Evolutionary conservation across 2,329 filamentous ascomycete genomes (phyloP), one percentile per base, ranked within the genome.

Genomic region (Paecilomyces dactylethromorphus): DNA sequence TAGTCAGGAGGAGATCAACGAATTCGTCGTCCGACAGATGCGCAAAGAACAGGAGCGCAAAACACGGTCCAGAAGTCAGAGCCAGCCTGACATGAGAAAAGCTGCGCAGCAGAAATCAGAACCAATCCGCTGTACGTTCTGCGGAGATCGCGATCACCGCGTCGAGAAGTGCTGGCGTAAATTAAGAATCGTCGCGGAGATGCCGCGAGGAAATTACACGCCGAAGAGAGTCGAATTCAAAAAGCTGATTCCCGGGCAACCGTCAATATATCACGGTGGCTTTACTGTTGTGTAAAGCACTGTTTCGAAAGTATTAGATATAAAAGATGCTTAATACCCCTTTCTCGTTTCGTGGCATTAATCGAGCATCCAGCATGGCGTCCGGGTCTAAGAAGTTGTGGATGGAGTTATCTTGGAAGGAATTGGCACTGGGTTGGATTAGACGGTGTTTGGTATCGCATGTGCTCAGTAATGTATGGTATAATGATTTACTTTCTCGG

Each of bases 1-100:
- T 3, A 70, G 68, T 33, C 68, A 69, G 58, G 67, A 68, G 56
- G 64, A 69, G 56, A 69, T 69, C 58, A 70, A 68, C 49, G 64
- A 69, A 53, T 69, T 67, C 51, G 68, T 69, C 26, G 60, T 67
- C 6, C 63, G 62, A 10, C 66, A 70, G 54, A 69, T 68, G 68
- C 65, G 62, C 21, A 62, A 59, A 32, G 67, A 68, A 39, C 61
- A 65, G 18, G 65, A 68, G 54, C 59, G 58, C 7, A 62, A 59
- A 22, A 64, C 60, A 5, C 62, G 64, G 51, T 55, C 32, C 26
- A 57, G 63, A 50, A 65, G 65, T 51, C 54, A 64, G n/a, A 68
- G 65, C 50, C 66, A 67, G 51, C 65, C 66, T 12, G 61, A 61
- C 33, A 57, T 61, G 15, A 56, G 58, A 54, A 58, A 35, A 31